Percentiles rank a stretch among this genome's conserved stretches.
These are phyloP conservation scores for Ramularia endophylla DNA, from an alignment of 2,329 filamentous ascomycete genomes.

Conservation along the genomic window DNA sequence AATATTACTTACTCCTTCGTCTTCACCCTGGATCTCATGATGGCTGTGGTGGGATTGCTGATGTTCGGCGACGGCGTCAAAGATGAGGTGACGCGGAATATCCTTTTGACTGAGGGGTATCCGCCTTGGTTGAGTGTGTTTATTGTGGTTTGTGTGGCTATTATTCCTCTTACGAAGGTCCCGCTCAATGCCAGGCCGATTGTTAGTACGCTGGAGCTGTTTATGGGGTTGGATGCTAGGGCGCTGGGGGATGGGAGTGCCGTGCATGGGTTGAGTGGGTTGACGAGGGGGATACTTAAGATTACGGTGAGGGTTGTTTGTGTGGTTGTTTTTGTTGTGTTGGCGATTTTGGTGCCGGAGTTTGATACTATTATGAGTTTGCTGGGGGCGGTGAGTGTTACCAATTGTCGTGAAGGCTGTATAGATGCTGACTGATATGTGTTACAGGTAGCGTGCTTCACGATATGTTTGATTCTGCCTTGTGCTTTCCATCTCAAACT, in stretches of 20 bases:
- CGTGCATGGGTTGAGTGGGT: slow-evolving; percentile 49
- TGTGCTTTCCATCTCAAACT: slow-evolving; percentile 86
- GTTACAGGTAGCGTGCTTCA: slow-evolving; percentile 92
- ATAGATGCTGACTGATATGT: no score
- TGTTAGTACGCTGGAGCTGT: slow-evolving; percentile 74
- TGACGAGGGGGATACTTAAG: slow-evolving; percentile 54
- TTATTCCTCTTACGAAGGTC: slow-evolving; percentile 95
- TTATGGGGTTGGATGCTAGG: slow-evolving; percentile 64
- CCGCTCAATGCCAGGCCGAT: slow-evolving; percentile 66
- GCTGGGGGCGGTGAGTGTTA: slow-evolving; percentile 78
- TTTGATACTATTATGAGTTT: slow-evolving; percentile 91
- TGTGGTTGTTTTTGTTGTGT: slow-evolving; percentile 65
- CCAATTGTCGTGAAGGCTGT: no score
- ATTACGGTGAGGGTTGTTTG: slow-evolving; percentile 59
- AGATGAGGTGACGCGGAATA: slow-evolving; percentile 87
- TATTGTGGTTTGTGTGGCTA: slow-evolving; percentile 79
- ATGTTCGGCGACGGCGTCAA: slow-evolving; percentile 92
- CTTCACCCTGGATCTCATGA: slow-evolving; percentile 70
- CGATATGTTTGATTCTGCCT: slow-evolving; percentile 88
- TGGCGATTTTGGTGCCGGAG: slow-evolving; percentile 67
- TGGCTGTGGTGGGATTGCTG: slow-evolving; percentile 76
- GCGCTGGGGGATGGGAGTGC: slow-evolving; percentile 46
- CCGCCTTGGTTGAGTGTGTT: slow-evolving; percentile 67
- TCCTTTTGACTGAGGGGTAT: slow-evolving; percentile 63
- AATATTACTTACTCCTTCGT: slow-evolving; percentile 81